A percentile compares a stretch with the other conserved stretches of the same genome.
Evolutionary conservation across 129 eudicot genomes (phyloP).

Genomic region (Chrysanthemum lavandulifolium): DNA sequence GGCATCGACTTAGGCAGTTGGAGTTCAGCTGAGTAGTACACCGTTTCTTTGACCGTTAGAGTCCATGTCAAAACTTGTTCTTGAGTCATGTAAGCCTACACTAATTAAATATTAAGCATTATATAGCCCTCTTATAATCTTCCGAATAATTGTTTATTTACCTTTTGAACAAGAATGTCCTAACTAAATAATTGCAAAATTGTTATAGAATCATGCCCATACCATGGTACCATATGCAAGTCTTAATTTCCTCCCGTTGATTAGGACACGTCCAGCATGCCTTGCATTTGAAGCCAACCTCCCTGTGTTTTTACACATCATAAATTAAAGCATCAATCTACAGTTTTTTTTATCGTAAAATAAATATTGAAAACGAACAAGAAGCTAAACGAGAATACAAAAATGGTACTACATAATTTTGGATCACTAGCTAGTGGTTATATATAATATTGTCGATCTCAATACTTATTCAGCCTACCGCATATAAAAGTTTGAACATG

Average conservation of each 20-base stretch:
- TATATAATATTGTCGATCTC: too few relatives aligned
- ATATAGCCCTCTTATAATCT: not conserved
- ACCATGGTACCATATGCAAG: slow-evolving; percentile 36
- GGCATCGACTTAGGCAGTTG: slow-evolving; percentile 71
- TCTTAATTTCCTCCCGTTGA: slow-evolving; percentile 26
- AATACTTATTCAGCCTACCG: too few relatives aligned
- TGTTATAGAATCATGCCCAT: not conserved
- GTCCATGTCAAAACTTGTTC: slow-evolving; percentile 64
- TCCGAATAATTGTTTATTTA: too few relatives aligned
- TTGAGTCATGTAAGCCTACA: slow-evolving; percentile 85
- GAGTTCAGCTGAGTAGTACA: slow-evolving; percentile 75
- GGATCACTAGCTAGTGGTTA: too few relatives aligned
- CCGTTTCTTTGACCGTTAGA: slow-evolving; percentile 66
- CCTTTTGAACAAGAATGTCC: too few relatives aligned
- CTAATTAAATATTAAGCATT: not conserved
- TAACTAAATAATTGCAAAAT: not conserved
- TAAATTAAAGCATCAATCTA: not conserved
- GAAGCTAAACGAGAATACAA: too few relatives aligned
- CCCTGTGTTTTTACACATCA: slow-evolving; percentile 5
- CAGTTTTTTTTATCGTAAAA: not conserved
- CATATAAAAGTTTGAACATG: too few relatives aligned
- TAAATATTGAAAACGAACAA: not conserved
- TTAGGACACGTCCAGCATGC: slow-evolving; percentile 24
- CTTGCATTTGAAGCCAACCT: slow-evolving; percentile 30
- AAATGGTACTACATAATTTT: too few relatives aligned